Evolutionary conservation across 2,329 filamentous ascomycete genomes (phyloP), one percentile per base, ranked within the genome.

Genomic region (Verticillium nonalfalfae): DNA sequence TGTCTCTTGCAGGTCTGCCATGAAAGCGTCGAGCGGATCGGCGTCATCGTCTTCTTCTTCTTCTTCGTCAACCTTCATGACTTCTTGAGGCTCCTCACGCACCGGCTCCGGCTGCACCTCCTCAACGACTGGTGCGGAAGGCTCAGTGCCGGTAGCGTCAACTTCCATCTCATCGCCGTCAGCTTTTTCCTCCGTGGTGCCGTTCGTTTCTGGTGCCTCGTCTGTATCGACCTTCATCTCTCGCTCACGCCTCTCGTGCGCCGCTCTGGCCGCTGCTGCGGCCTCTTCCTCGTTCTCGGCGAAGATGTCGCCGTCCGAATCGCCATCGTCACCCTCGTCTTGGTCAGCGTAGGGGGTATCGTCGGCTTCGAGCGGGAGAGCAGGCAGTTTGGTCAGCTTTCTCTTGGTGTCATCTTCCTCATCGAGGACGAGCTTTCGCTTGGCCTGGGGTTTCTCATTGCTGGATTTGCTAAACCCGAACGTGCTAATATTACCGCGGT

Each of bases 11-110:
- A 87, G 80, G 63, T 84, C 85, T 59, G 87, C 89, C 95, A 99
- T 99, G 78, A 96, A 99, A n/a, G 93, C 94, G 77, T 99, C 95
- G 40, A 99, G 80, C 7, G 95, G 92, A 73, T 99, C 95, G 39
- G 95, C 77, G 56, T 93, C 91, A 60, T 92, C 88, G 61, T 86
- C 81, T 36, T 76, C 75, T 61, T 75, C 73, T 60, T 72, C 76
- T 26, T 26, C 26, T n/a, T n/a, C n/a, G 66, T 87, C 85, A 62
- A 85, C 76, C 34, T 86, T 81, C 84, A 88, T 88, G 38, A 76
- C 70, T 59, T 60, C 38, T 82, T 80, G 45, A 3, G 45, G n/a
- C n/a, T 50, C 45, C 45, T 50, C 45, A 2, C 15, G 11, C 45
- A 50, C n/a, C 1, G 18, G 45, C 58, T 63, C 67, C 55, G 68